Base-by-base conservation (phyloP, 352 stramenopile genomes). In the Globisporangium barbulae region DNA sequence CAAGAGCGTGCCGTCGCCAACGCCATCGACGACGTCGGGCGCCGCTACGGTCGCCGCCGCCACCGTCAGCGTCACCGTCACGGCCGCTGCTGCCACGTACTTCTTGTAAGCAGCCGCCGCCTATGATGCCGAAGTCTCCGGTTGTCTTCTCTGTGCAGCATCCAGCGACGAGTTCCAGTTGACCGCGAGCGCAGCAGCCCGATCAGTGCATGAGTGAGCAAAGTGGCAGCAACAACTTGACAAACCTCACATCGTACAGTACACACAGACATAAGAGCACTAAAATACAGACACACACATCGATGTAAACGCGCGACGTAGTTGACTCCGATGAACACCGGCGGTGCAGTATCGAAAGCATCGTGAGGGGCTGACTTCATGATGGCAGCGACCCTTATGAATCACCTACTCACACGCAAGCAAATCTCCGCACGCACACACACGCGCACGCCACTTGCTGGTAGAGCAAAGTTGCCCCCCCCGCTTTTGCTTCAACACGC, bases 1-100 rank as follows among this genome's bases (percentile, higher is more conserved):
- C 17, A 59, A 61, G 39, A 64, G 55, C 33, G 58, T 35, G 54
- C 53, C 47, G 45, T 33, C 55, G 22, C 45, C 62, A 21, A 47
- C 52, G 53, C 45, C 50, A 8, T 48, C 42, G 33, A 52, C 53
- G 31, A 41, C 64, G 25, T 70, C 64, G 42, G 64, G 56, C 8
- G 64, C 64, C 37, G 62, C 48, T 39, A n/a, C 59, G 21, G 48
- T 65, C 49, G 63, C 49, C 6, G 30, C 50, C 17, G 48, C 60
- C 35, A 63, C 53, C 39, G 49, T 44, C 48, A 59, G 49, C 21
- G 57, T 58, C 35, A 50, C 42, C 21, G 59, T 70, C 50, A 70
- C 64, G 25, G 64, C 52, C 53, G 64, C 64, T 15, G 50, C 60
- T 15, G 55, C 59, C 5, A 63, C 30, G 22, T 67, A 64, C 59